Conservation (phyloP, 371 early-diverging fungal genomes). For the Sporodiniella umbellata region DNA sequence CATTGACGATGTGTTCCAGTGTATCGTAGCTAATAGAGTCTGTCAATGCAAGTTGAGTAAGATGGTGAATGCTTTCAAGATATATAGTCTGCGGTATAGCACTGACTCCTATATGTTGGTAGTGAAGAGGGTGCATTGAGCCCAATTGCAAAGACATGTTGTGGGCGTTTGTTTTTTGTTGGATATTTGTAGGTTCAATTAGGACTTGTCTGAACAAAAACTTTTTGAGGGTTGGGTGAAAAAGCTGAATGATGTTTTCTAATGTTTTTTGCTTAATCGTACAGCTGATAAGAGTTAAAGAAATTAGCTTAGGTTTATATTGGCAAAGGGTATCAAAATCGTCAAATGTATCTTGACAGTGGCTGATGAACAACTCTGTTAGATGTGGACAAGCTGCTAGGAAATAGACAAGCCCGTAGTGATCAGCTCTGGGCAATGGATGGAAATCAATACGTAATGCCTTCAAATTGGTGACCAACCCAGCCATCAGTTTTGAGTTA, state of each 20-base stretch:
- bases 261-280: conserved; percentile 35
- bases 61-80: conserved; percentile 8
- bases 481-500: conserved; percentile 39
- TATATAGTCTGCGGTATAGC: conserved; percentile 20
- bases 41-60: conserved; percentile 34
- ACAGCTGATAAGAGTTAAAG: conserved; percentile 34
- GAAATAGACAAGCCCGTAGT: conserved; percentile 40
- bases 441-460: conserved; percentile 47
- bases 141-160: conserved; percentile 1
- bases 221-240: conserved; percentile 6
- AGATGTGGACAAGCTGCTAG: conserved; percentile 32
- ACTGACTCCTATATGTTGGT: conserved; percentile 14
- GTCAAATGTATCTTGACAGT: conserved; percentile 46
- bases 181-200: conserved; percentile 24
- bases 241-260: conserved; percentile 9
- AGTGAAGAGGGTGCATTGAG: conserved; percentile 15
- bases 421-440: conserved; percentile 30
- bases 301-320: conserved; percentile 21
- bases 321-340: conserved; percentile 32
- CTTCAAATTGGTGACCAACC: conserved; percentile 32
- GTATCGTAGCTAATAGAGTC: conserved; percentile 28
- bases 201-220: conserved; percentile 33
- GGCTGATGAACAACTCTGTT: conserved; percentile 33
- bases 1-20: conserved; percentile 16
- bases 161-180: conserved; percentile 2